Evolutionary conservation across 169 alveolate genomes (phyloP).

Genomic region (Eimeria praecox): DNA sequence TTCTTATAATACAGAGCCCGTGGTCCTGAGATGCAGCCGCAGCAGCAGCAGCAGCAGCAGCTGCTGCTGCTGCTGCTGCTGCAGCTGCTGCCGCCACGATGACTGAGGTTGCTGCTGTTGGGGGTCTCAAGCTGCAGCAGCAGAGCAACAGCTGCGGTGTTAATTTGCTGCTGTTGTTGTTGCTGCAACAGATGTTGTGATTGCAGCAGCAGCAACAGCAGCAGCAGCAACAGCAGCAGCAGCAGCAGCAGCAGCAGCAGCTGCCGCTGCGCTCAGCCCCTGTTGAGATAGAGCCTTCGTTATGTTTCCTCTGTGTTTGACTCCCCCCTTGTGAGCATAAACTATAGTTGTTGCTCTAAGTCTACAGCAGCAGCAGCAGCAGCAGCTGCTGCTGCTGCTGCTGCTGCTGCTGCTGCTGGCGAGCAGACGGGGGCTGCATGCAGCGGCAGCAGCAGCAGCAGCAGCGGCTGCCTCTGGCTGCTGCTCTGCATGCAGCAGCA

Average conservation of each 20-base stretch:
- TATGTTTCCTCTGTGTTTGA: background rate
- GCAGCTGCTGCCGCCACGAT: conserved; percentile 33
- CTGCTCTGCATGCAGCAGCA: conserved; percentile 26
- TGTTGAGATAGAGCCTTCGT: background rate
- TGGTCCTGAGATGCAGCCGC: background rate
- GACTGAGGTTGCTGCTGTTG: conserved; percentile 19
- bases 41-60: background rate
- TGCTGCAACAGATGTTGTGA: no score
- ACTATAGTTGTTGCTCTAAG: background rate
- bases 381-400: background rate
- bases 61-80: conserved; percentile 20
- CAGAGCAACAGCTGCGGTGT: background rate
- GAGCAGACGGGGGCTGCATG: conserved; percentile 42
- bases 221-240: conserved; percentile 21
- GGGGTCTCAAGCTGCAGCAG: background rate
- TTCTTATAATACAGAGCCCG: no score
- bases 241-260: conserved; percentile 26
- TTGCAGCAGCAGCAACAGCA: background rate
- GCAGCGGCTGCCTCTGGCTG: background rate
- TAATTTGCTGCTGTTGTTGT: background rate
- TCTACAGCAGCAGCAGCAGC: background rate
- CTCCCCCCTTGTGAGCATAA: background rate
- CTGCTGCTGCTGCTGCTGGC: conserved; percentile 8
- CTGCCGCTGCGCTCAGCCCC: conserved; percentile 46
- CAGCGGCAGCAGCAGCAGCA: background rate